A percentile compares a stretch with the other conserved stretches of the same genome.
Conservation (phyloP, 345 rosid species). For the Raphanus raphanistrum region DNA sequence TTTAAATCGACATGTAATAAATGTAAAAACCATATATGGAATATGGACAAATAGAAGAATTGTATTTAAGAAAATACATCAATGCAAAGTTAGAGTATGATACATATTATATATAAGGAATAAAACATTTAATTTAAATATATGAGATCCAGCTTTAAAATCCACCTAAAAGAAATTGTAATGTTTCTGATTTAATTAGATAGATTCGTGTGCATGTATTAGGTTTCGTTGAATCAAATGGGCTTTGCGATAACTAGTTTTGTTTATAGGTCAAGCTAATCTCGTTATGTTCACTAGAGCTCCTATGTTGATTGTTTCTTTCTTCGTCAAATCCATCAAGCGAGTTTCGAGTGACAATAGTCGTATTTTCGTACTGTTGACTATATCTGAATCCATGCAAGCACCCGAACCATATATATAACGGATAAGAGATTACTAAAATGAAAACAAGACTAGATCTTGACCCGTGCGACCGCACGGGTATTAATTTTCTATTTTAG, state of each 20-base stretch:
- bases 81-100: too few species aligned
- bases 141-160: too few species aligned
- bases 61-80: too few species aligned
- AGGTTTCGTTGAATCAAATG: constrained; percentile 7
- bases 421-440: constrained; percentile 28
- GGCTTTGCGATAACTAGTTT: constrained; percentile 1
- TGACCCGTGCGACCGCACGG: too few species aligned
- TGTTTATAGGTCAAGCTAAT: not conserved
- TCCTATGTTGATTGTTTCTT: constrained; percentile 8
- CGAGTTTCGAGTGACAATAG: not conserved
- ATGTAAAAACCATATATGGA: too few species aligned
- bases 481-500: too few species aligned
- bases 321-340: constrained; percentile 13
- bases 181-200: too few species aligned
- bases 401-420: constrained; percentile 16
- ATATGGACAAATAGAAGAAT: too few species aligned
- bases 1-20: too few species aligned
- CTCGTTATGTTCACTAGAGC: not conserved
- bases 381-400: constrained; percentile 26
- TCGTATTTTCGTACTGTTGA: constrained; percentile 1
- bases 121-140: too few species aligned
- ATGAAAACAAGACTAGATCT: constrained; percentile 20
- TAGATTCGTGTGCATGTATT: not conserved
- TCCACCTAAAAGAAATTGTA: too few species aligned
- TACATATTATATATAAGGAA: too few species aligned